Base-by-base conservation (phyloP, 805 yeast species). In the Hanseniaspora singularis region DNA sequence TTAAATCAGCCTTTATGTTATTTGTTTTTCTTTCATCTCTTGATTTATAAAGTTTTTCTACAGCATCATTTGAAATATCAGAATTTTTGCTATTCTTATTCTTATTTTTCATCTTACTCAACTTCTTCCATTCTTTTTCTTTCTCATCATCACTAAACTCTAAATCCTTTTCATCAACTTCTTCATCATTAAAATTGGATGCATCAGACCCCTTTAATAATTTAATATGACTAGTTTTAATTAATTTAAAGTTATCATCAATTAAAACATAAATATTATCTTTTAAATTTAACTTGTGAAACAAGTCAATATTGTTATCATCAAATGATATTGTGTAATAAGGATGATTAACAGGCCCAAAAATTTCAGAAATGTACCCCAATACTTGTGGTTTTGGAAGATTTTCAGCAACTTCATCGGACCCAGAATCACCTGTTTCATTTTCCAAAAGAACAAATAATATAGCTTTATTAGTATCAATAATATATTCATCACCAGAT, bases 91-190 rank as follows among this genome's bases (percentile, higher is more conserved):
- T 54, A 14, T 53, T 53, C 30, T 5, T 40, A 19, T 8, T 32
- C 50, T 6, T 53, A 52, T 57, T 58, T 39, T 56, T 60, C 50
- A 53, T 64, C 49, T 64, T 69, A 51, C 66, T 70, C 51, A 69
- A 71, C 54, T 72, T 74, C 58, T 81, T 88, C 38, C 74, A 74
- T 30, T 74, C 79, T 54, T 77, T 73, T 60, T 92, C 97, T 51
- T 74, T 75, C 58, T 89, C 97, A 62, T 92, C 97, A 60, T 92
- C 97, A 1, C 96, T 84, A 54, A 80, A 89, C 59, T 89, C 97
- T 60, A 85, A 94, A 60, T 92, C 97, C 26, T 83, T 94, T 54
- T 79, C 87, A 0, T 95, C 86, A 26, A 89, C 64, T 57, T 92
- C 98, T 64, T 92, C 97, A 61, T 92, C 98, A 59, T 85, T 81